Conservation (phyloP, 306 rosid genomes). For the Castanea sativa region DNA sequence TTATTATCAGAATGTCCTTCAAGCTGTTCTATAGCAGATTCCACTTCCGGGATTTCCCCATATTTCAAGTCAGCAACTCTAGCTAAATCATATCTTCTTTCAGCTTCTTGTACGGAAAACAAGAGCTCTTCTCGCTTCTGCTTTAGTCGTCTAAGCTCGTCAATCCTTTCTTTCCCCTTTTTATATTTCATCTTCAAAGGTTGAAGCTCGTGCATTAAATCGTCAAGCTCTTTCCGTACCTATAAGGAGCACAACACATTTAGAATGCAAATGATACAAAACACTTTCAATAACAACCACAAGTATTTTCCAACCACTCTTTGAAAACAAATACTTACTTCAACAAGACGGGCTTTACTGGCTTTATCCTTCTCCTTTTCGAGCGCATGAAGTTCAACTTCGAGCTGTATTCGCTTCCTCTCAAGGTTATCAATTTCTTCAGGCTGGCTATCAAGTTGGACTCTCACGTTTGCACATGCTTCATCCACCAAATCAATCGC, state of each 20-base stretch:
- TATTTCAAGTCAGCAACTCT: slow-evolving; percentile 84
- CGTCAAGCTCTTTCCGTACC: slow-evolving; percentile 83
- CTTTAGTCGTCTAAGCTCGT: slow-evolving; percentile 74
- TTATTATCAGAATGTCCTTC: slow-evolving; percentile 68
- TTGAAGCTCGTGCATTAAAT: slow-evolving; percentile 82
- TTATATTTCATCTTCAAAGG: slow-evolving; percentile 80
- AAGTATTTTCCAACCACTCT: neutral
- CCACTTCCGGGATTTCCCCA: slow-evolving; percentile 90
- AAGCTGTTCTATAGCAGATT: slow-evolving; percentile 57
- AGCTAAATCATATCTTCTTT: slow-evolving; percentile 78
- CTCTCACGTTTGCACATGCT: slow-evolving; percentile 94
- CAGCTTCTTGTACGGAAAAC: slow-evolving; percentile 76
- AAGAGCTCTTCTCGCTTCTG: slow-evolving; percentile 76
- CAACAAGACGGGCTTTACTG: slow-evolving; percentile 86
- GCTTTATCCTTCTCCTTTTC: slow-evolving; percentile 90
- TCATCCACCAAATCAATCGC: slow-evolving; percentile 92
- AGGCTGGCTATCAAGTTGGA: slow-evolving; percentile 95
- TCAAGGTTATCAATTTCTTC: slow-evolving; percentile 91
- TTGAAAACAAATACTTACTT: slow-evolving; percentile 36
- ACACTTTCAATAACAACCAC: neutral
- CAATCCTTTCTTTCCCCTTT: slow-evolving; percentile 78
- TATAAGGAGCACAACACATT: slow-evolving; percentile 11
- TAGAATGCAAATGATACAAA: neutral
- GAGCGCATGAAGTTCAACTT: slow-evolving; percentile 77
- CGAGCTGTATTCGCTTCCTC: slow-evolving; percentile 76